A percentile compares a stretch with the other conserved stretches of the same genome.
These are phyloP conservation scores for Tylopilus balloui DNA, from an alignment of 768 basidiomycete species.

Conservation along the genomic window DNA sequence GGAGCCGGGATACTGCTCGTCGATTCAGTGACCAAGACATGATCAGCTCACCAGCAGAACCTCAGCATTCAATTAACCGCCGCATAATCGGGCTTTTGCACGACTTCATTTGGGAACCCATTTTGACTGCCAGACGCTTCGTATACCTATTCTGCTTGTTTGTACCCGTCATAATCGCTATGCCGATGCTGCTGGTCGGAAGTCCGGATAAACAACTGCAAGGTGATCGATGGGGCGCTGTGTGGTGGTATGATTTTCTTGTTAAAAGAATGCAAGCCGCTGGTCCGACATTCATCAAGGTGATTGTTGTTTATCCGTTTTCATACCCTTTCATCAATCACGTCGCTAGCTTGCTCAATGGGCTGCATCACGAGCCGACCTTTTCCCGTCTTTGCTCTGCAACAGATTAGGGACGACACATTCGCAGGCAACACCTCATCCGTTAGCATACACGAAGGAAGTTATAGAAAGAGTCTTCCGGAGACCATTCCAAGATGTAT, in stretches of 20 bases:
- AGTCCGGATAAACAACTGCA: constrained; percentile 48
- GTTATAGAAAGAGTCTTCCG: constrained; percentile 85
- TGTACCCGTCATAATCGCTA: constrained; percentile 76
- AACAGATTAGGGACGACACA: constrained; percentile 81
- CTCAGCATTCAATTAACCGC: constrained; percentile 41
- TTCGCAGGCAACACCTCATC: constrained; percentile 81
- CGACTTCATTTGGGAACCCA: constrained; percentile 72
- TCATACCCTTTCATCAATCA: constrained; percentile 7
- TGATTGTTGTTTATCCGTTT: constrained; percentile 29
- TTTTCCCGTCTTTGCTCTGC: constrained; percentile 87
- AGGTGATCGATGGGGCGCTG: constrained; percentile 86
- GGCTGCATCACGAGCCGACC: constrained; percentile 92
- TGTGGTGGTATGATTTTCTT: constrained; percentile 96
- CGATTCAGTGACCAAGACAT: constrained; percentile 28
- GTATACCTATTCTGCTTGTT: constrained; percentile 79
- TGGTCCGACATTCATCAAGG: constrained; percentile 97
- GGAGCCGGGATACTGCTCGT: constrained; percentile 7
- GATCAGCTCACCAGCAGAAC: constrained; percentile 70
- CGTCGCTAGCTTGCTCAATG: constrained; percentile 88
- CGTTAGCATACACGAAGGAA: constrained; percentile 69
- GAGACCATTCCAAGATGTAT: constrained; percentile 79
- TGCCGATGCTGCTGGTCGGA: constrained; percentile 80
- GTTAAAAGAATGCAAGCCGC: constrained; percentile 89
- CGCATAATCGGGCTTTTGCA: constrained; percentile 47
- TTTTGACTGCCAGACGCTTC: constrained; percentile 80